A percentile compares a stretch with the other conserved stretches of the same genome.
Evolutionary conservation across 106 monocot genomes (phyloP).

Genomic region (Dendrobium huoshanense): DNA sequence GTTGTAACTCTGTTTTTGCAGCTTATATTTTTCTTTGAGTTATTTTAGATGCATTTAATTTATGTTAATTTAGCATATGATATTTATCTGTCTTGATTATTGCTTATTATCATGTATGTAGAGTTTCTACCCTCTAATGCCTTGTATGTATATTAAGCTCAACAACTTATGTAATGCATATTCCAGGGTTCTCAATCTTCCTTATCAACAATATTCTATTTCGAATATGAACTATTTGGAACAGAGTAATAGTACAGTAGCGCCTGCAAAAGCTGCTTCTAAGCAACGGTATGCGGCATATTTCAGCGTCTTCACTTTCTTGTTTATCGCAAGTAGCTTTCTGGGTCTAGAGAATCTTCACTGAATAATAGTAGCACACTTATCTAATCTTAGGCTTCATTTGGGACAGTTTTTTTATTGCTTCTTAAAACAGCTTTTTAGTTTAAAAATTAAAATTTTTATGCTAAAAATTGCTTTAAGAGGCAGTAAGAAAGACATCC

Average conservation of each 20-base stretch:
- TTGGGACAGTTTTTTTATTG: too few relatives aligned
- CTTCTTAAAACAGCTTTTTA: too few relatives aligned
- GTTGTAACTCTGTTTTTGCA: background rate
- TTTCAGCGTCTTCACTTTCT: background rate
- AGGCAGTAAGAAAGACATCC: too few relatives aligned
- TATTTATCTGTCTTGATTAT: background rate
- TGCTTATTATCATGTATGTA: background rate
- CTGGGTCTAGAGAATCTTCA: background rate
- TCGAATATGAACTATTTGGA: constrained; percentile 19
- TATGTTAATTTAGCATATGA: background rate
- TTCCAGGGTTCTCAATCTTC: constrained; percentile 69
- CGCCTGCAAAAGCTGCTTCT: constrained; percentile 28
- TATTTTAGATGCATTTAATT: background rate
- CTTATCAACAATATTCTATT: constrained; percentile 54
- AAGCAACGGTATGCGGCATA: constrained; percentile 43
- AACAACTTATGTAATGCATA: background rate
- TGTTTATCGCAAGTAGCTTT: background rate
- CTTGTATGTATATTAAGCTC: background rate
- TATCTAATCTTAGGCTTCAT: background rate
- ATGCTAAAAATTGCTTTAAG: too few relatives aligned
- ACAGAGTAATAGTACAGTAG: constrained; percentile 11
- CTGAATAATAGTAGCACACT: background rate
- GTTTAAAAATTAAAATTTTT: too few relatives aligned
- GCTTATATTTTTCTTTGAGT: background rate
- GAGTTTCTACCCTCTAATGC: background rate